Evolutionary conservation across 495 filamentous ascomycete genomes (phyloP), one percentile per base, ranked within the genome.

Genomic region (Hypoxylon fragiforme): DNA sequence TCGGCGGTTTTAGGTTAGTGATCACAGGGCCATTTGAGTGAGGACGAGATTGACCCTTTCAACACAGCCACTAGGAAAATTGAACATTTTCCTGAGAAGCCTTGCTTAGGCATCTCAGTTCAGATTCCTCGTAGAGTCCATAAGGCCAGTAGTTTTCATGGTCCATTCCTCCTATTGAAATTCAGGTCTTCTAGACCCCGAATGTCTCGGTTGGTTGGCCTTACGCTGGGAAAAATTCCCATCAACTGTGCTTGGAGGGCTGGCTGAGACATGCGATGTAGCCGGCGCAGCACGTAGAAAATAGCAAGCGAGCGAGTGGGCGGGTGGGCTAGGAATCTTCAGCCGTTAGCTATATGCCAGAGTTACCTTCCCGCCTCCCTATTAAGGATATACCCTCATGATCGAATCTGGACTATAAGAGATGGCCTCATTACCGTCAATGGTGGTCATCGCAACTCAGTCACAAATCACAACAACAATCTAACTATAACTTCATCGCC

Each of bases 291-390:
- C n/a, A n/a, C 21, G 7, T 28, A 36, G 40, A 20, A 30, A 31
- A 31, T 13, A 18, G 41, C 57, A 51, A 45, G 46, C 55, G 50
- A n/a, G n/a, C n/a, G 45, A 40, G 37, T 15, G 31, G n/a, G 30
- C 24, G 7, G 42, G 42, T 22, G 41, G 34, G 51, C 3, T 32
- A 61, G 57, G 51, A 56, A 61, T 61, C 51, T 55, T 56, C 57
- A 47, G 51, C 57, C 57, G 50, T 41, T 41, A n/a, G n/a, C 24
- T 28, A 50, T 60, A 43, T 60, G 21, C 36, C 22, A 39, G 31
- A 26, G 22, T 31, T 38, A 28, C 30, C 50, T 6, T 41, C 34
- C 8, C 24, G 45, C 57, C 45, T 50, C 57, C 46, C 31, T 42
- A 47, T 47, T 46, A 1, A 30, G 13, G 35, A 20, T 16, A 22